phyloP scores from a whole-genome alignment of 768 basidiomycete species.

The Termitomyces sp. region DNA sequence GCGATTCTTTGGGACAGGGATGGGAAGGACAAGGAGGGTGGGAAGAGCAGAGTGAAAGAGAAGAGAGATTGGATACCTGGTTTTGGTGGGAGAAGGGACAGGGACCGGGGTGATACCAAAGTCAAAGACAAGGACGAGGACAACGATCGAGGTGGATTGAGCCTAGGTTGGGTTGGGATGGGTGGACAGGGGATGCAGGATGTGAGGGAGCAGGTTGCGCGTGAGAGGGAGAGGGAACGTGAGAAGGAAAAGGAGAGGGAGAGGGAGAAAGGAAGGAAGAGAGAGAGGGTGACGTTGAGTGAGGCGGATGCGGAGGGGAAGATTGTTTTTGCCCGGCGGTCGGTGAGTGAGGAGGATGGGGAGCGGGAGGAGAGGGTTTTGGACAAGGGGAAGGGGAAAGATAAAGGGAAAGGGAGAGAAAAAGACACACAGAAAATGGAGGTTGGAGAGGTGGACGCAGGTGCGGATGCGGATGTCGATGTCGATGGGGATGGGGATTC shows the following conservation, averaged over 20 bases:
- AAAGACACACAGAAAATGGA: conserved; percentile 10
- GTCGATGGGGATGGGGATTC: neutral
- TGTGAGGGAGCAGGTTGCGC: conserved; percentile 7
- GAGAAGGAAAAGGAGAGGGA: conserved; percentile 4
- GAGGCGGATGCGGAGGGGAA: conserved; percentile 13
- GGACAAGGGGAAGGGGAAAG: neutral
- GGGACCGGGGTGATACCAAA: neutral
- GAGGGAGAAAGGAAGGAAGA: neutral
- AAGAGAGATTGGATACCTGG: conserved; percentile 18
- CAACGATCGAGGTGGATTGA: neutral
- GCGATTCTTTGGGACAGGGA: conserved; percentile 32
- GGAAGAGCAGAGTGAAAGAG: neutral
- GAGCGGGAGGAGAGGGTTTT: neutral
- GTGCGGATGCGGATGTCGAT: conserved; percentile 3
- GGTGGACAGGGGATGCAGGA: conserved; percentile 10
- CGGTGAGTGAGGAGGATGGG: neutral
- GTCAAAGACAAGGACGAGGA: no score
- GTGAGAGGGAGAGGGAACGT: conserved; percentile 1
- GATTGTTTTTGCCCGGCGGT: conserved; percentile 13
- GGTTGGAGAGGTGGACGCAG: conserved; percentile 6
- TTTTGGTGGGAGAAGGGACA: conserved; percentile 5
- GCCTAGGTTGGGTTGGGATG: neutral
- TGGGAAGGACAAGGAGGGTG: conserved; percentile 1
- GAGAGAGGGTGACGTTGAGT: conserved; percentile 3
- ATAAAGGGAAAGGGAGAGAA: neutral